Conservation (phyloP, 129 eudicot species). For the Tagetes erecta region DNA sequence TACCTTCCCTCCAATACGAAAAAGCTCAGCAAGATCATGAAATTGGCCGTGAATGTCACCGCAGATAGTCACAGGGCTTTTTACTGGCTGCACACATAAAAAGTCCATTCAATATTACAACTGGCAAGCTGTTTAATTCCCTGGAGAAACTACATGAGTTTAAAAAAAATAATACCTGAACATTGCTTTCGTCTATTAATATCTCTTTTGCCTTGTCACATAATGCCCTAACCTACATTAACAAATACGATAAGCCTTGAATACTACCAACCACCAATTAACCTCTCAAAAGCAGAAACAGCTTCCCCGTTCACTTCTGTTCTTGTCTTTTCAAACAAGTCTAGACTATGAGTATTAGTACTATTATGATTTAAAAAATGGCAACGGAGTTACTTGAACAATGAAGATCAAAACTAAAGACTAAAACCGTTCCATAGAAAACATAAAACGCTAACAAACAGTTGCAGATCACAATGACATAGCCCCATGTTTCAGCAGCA, state of each 20-base stretch:
- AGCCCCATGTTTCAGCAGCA: neutral
- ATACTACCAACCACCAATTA: neutral
- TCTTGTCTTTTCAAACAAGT: neutral
- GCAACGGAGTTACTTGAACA: neutral
- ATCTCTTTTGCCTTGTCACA: conserved; percentile 94
- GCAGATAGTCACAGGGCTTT: conserved; percentile 91
- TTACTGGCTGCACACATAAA: conserved; percentile 62
- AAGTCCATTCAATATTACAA: neutral
- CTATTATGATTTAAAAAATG: no score
- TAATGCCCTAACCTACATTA: conserved; percentile 59
- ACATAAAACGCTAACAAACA: neutral
- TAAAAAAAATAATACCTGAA: conserved; percentile 58
- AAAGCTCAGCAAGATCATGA: conserved; percentile 95
- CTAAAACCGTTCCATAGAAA: neutral
- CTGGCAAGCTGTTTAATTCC: neutral
- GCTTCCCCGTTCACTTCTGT: neutral
- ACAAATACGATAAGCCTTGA: neutral
- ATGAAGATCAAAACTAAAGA: no score
- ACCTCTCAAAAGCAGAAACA: neutral
- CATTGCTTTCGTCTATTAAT: conserved; percentile 85
- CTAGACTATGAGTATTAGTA: neutral
- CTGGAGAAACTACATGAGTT: neutral
- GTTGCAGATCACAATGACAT: neutral
- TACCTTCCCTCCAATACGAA: conserved; percentile 93
- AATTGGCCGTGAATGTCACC: conserved; percentile 98